Base-by-base conservation (phyloP, 306 rosid genomes). In the Quercus engelmannii region DNA sequence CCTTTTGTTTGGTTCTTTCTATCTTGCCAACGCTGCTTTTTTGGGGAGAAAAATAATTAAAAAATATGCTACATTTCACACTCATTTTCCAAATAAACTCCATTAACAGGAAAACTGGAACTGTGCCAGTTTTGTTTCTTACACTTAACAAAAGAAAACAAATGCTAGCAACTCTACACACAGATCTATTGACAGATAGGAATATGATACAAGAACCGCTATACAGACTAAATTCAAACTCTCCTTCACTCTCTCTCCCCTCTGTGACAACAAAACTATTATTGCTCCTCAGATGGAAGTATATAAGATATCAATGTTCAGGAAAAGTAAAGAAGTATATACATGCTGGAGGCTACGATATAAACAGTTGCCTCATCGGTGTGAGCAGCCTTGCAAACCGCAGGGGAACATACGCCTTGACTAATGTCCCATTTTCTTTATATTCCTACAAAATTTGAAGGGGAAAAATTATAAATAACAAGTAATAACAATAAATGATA, bases 341-440 rank as follows among this genome's bases (percentile, higher is more conserved):
- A 57, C 26, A 74, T 71, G n/a, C 54, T 30, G 7, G 55, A 61
- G 86, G 74, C 85, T 71, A 84, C 25, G 95, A 79, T 79, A 85
- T 76, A 79, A 90, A 92, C 54, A 87, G 82, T 80, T 92, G 98
- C 86, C 98, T 89, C 96, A 92, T 83, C 64, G 98, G 99, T 78
- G 98, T 92, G 57, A 91, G 93, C 82, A 95, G 84, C 92, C 96
- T 95, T 69, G 99, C 97, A 81, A 87, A 92, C 68, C 99, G 90
- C 18, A 92, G 96, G 78, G 99, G 99, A 23, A 95, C 99, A 23
- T 92, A 89, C 57, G 99, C 99, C 87, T 87, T 88, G 79, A 95
- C 82, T 75, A 91, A 85, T 52, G 98, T 95, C 76, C 99, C 99
- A 35, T 87, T 81, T 74, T 91, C 99, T 19, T 91, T 91, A 73